Evolutionary conservation across 352 stramenopile species (phyloP), one percentile per base, ranked within the genome.

Genomic region (Phytophthora lateralis): DNA sequence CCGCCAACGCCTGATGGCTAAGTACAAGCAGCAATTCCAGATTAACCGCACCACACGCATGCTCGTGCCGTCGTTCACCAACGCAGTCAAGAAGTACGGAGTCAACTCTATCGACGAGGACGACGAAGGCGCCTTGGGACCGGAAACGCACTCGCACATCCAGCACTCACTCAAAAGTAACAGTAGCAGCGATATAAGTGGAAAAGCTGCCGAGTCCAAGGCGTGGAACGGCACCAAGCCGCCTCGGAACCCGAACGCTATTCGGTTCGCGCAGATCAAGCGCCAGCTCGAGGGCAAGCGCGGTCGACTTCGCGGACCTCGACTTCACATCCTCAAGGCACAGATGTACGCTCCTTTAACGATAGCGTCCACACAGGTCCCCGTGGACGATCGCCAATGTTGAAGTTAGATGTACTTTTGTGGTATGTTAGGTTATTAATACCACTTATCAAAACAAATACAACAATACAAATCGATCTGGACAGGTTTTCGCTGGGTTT

Each of bases 1-100:
- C 30, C 75, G 78, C 11, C 58, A 76, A 12, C 75, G 68, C n/a
- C 49, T 91, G 42, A 72, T 91, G 39, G 44, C 32, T 45, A 88
- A 87, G 54, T 91, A 91, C 63, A 73, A 81, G 2, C 55, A 73
- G 4, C 62, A 73, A 50, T 84, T 82, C 30, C 80, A 88, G 52
- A 54, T 75, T n/a, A 61, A 74, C 10, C 75, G 70, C 38, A 88
- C 77, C 4, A 66, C 63, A 11, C 69, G 76, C 24, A 89, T 91
- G 80, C 47, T 89, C 32, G 63, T 67, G 15, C 47, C 59, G 7
- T 39, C 45, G 18, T 3, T 24, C n/a, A 9, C 6, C 20, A 56
- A 3, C 21, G n/a, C 24, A 39, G 42, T 37, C n/a, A 59, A 55
- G 14, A 60, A 35, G 24, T 39, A 57, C 26, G 43, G 30, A 9